These are phyloP conservation scores for Candida pini DNA, from an alignment of 805 yeast genomes.

Conservation along the genomic window DNA sequence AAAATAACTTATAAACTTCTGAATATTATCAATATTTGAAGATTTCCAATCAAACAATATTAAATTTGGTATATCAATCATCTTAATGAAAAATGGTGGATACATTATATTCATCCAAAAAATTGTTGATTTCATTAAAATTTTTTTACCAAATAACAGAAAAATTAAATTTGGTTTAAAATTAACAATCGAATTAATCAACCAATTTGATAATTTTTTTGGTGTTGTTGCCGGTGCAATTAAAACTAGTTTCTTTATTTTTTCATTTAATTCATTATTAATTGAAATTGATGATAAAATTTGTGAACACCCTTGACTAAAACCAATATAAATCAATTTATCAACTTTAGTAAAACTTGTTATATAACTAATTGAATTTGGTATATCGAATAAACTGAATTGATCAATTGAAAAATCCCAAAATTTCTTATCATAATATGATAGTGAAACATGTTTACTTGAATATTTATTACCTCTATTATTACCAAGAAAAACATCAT, in stretches of 20 bases:
- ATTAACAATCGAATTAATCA: conserved; percentile 71
- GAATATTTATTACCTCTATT: conserved; percentile 92
- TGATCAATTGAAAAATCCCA: conserved; percentile 95
- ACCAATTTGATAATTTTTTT: conserved; percentile 68
- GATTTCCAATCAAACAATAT: conserved; percentile 78
- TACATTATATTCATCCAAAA: conserved; percentile 77
- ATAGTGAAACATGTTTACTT: conserved; percentile 57
- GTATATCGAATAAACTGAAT: conserved; percentile 87
- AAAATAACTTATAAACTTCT: conserved; percentile 74
- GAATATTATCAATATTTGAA: conserved; percentile 60
- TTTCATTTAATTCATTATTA: conserved; percentile 59
- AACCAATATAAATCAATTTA: conserved; percentile 71
- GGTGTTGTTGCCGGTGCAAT: conserved; percentile 95
- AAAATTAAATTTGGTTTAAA: conserved; percentile 73
- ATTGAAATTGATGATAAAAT: conserved; percentile 79
- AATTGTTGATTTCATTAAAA: conserved; percentile 52
- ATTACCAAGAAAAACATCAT: conserved; percentile 93
- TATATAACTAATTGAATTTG: conserved; percentile 74
- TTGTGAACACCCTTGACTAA: conserved; percentile 95
- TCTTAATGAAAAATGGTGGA: conserved; percentile 65
- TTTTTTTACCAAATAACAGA: conserved; percentile 67
- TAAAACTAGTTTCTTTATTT: conserved; percentile 44
- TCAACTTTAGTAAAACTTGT: conserved; percentile 41
- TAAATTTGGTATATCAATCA: conserved; percentile 67
- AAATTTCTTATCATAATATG: conserved; percentile 41